Conservation (phyloP, 2,329 filamentous ascomycete species). For the Seiridium cupressi region DNA sequence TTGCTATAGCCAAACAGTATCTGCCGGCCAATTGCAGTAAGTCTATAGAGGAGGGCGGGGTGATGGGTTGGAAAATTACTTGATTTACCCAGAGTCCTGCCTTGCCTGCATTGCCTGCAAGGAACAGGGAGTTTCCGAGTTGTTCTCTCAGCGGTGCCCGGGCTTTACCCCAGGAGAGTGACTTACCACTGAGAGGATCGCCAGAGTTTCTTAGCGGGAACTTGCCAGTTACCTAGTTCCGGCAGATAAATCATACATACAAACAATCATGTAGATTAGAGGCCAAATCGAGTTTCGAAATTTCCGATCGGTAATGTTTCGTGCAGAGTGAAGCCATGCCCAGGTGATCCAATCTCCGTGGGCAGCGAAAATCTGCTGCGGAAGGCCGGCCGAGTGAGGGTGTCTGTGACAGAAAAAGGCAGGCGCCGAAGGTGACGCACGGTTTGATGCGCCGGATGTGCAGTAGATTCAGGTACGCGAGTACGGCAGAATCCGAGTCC, state of each 20-base stretch:
- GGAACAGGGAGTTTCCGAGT: neutral
- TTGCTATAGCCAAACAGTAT: neutral
- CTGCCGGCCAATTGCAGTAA: neutral
- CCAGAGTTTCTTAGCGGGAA: too few species aligned
- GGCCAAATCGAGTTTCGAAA: neutral
- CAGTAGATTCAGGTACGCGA: constrained; percentile 6
- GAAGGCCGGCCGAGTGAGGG: neutral
- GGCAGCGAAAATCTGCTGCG: neutral
- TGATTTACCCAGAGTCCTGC: neutral
- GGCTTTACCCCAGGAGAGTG: too few species aligned
- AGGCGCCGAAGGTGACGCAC: constrained; percentile 3
- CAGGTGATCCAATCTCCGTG: neutral
- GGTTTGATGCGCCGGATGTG: constrained; percentile 1
- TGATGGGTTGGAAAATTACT: neutral
- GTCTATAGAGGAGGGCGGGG: neutral
- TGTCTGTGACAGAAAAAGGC: constrained; percentile 6
- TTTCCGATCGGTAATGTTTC: constrained; percentile 1
- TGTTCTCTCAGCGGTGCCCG: neutral
- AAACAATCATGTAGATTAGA: neutral
- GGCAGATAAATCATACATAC: neutral
- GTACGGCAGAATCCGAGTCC: constrained; percentile 7
- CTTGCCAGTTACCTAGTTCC: neutral
- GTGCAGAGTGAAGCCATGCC: neutral
- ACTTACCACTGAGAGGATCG: too few species aligned
- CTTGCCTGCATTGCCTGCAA: neutral